Evolutionary conservation across 768 basidiomycete species (phyloP), one percentile per base, ranked within the genome.

Genomic region (Mycena metata): DNA sequence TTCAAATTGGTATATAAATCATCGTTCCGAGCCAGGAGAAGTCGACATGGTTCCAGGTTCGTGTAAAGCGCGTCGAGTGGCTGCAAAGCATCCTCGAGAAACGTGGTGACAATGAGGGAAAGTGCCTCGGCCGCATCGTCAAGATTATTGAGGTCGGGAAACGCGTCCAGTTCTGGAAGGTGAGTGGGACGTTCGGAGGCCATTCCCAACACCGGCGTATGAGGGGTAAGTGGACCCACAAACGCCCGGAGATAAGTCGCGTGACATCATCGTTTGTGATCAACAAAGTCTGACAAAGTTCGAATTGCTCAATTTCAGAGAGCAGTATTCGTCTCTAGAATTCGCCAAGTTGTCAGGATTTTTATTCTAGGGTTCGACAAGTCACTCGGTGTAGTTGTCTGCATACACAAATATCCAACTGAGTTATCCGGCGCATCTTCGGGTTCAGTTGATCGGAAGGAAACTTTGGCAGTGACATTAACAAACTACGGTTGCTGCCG

Each of bases 11-110:
- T 35, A 9, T 56, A 56, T 3, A 65, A 23, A 19, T 58, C 64
- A 2, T 49, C 55, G 13, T 58, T 33, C 1, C 64, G 64, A 45
- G 46, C 16, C 11, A 65, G 36, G n/a, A 57, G 35, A n/a, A 51
- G 47, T 46, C 47, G 39, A 49, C 64, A 65, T 16, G 55, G 55
- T 12, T 39, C 46, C 39, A 30, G 21, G 24, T 65, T 47, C 12
- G 54, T 57, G 41, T 65, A 65, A 11, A 64, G 52, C 19, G 54
- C 45, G 43, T 64, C 63, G 54, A 64, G 62, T 33, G 62, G 62
- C 52, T 55, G 6, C 33, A 56, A 17, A 2, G 54, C 43, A 23
- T 64, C 52, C 9, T 64, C 52, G n/a, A 55, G 24, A 41, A 55
- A 64, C 33, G 62, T 43, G 17, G 62, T 35, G 12, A 64, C 63